Evolutionary conservation across 1,284 basidiomycete genomes (phyloP).

Genomic region (Volvariella volvacea): DNA sequence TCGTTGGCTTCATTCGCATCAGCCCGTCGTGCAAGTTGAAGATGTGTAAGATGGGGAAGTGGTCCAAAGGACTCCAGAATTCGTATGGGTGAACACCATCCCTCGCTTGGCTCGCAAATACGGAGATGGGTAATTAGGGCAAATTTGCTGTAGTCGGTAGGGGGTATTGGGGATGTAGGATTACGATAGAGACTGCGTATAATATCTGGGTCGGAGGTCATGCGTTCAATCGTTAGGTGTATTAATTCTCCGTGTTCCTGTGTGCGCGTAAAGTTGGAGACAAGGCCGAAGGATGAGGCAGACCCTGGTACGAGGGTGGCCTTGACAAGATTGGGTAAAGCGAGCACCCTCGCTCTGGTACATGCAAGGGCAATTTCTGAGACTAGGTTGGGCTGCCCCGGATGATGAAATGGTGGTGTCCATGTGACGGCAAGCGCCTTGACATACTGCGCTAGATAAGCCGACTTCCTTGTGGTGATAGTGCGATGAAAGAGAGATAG

Average conservation of each 20-base stretch:
- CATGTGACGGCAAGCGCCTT: conserved; percentile 26
- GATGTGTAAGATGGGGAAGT: conserved; percentile 28
- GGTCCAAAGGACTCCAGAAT: conserved; percentile 27
- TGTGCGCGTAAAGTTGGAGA: too few relatives aligned
- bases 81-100: conserved; percentile 28
- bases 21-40: conserved; percentile 33
- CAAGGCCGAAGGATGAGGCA: too few relatives aligned
- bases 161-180: neutral
- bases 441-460: conserved; percentile 25
- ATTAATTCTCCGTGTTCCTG: too few relatives aligned
- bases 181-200: too few relatives aligned
- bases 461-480: conserved; percentile 19
- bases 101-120: conserved; percentile 30
- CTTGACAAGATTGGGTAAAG: neutral
- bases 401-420: conserved; percentile 12
- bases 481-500: conserved; percentile 29
- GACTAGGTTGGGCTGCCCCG: conserved; percentile 14
- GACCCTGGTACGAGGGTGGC: neutral
- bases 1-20: conserved; percentile 38
- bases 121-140: conserved; percentile 27
- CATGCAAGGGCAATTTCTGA: neutral
- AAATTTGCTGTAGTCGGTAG: neutral
- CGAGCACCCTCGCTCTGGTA: neutral
- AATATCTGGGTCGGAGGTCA: too few relatives aligned
- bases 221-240: too few relatives aligned